Evolutionary conservation across 2,329 filamentous ascomycete species (phyloP).

Genomic region (Epichloe sibirici): DNA sequence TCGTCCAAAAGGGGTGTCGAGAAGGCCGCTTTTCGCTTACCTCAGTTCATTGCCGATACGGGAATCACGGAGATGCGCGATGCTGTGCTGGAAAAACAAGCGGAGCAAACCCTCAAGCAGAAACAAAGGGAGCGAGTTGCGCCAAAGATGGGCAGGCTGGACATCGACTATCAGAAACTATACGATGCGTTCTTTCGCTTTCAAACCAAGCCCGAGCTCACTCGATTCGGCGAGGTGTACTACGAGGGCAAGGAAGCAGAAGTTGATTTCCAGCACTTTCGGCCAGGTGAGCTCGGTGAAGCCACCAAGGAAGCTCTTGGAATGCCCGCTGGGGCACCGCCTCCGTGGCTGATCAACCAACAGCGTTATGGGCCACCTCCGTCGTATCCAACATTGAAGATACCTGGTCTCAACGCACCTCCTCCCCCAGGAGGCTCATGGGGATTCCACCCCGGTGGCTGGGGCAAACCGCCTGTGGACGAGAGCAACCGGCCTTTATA

Average conservation of each 20-base stretch:
- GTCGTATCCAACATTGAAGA: constrained; percentile 89
- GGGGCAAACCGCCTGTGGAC: constrained; percentile 90
- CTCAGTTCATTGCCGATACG: constrained; percentile 94
- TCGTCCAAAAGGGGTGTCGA: constrained; percentile 96
- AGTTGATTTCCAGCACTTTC: constrained; percentile 81
- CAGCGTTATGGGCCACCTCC: constrained; percentile 88
- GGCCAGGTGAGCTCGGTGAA: constrained; percentile 81
- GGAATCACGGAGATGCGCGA: constrained; percentile 98
- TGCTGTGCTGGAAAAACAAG: constrained; percentile 89
- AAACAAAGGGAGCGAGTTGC: constrained; percentile 90
- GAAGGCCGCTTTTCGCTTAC: constrained; percentile 83
- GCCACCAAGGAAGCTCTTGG: constrained; percentile 84
- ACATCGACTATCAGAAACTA: constrained; percentile 96
- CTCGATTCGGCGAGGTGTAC: constrained; percentile 95
- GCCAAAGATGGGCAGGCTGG: constrained; percentile 91
- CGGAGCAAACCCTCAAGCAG: constrained; percentile 81
- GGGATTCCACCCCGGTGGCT: constrained; percentile 93
- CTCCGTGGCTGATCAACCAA: constrained; percentile 95
- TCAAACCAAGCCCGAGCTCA: constrained; percentile 89
- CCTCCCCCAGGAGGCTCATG: constrained; percentile 80
- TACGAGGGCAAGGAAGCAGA: constrained; percentile 98
- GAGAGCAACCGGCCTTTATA: constrained; percentile 86
- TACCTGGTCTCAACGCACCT: constrained; percentile 87
- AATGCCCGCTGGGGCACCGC: constrained; percentile 84
- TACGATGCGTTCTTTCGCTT: constrained; percentile 98